phyloP scores from a whole-genome alignment of 1,139 yeast genomes.

The Tardiomyces blankii region DNA sequence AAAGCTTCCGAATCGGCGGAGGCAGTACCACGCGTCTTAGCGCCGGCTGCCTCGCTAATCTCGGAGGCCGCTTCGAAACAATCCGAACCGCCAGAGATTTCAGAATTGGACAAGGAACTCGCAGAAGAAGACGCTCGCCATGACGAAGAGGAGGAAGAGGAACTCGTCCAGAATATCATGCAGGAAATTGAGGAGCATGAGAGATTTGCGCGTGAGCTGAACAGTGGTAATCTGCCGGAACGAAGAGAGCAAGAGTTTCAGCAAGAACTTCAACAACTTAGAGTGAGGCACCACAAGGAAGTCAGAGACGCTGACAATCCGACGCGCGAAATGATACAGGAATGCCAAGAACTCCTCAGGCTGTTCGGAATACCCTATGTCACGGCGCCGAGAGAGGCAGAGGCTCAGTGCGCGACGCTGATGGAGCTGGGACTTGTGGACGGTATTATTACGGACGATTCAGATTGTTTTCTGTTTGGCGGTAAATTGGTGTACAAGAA shows the following conservation, averaged over 20 bases:
- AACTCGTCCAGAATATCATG: conserved; percentile 46
- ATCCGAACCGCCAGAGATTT: not conserved
- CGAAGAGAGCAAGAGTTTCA: conserved; percentile 32
- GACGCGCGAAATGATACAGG: conserved; percentile 72
- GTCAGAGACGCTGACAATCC: conserved; percentile 88
- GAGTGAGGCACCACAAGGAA: conserved; percentile 47
- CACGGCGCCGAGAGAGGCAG: conserved; percentile 98
- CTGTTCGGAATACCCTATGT: conserved; percentile 89
- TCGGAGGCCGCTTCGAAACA: too few relatives aligned
- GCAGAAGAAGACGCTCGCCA: conserved; percentile 30
- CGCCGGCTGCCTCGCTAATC: too few relatives aligned
- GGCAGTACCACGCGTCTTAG: too few relatives aligned
- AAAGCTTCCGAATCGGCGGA: too few relatives aligned
- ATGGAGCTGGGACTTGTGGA: conserved; percentile 62
- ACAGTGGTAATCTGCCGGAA: conserved; percentile 9
- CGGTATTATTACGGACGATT: conserved; percentile 94
- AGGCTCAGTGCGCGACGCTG: conserved; percentile 90
- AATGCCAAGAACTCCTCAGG: conserved; percentile 77
- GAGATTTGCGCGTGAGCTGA: conserved; percentile 42
- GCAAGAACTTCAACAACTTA: conserved; percentile 39
- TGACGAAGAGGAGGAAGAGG: conserved; percentile 68
- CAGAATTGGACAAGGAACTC: conserved; percentile 13
- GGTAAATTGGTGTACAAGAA: conserved; percentile 75
- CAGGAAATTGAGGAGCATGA: conserved; percentile 67
- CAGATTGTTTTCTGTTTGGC: conserved; percentile 93